These are phyloP conservation scores for Diversispora eburnea DNA, from an alignment of 192 early-diverging fungal species.

Conservation along the genomic window DNA sequence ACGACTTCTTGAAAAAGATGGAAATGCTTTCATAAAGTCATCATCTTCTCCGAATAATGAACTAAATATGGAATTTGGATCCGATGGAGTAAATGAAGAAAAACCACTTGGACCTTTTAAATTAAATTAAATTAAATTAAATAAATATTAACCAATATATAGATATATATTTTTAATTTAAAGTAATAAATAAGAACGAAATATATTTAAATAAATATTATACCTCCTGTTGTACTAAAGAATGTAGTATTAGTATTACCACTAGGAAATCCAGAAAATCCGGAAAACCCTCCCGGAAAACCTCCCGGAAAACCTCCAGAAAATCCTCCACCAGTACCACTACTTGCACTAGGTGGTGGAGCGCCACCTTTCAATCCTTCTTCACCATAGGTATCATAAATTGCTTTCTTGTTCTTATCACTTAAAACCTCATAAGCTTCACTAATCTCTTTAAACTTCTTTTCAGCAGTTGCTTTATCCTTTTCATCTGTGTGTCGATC, in stretches of 20 bases:
- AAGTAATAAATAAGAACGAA: too few species aligned
- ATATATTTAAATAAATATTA: too few species aligned
- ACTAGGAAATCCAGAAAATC: too few species aligned
- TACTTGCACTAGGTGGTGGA: constrained; percentile 34
- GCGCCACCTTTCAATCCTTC: constrained; percentile 84
- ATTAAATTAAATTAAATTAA: not conserved
- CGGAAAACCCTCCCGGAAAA: too few species aligned
- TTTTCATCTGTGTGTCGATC: constrained; percentile 56
- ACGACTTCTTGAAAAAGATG: constrained; percentile 23
- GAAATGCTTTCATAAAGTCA: constrained; percentile 32
- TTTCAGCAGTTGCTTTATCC: constrained; percentile 66
- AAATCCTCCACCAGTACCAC: constrained; percentile 53
- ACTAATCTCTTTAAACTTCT: constrained; percentile 95
- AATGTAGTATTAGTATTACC: too few species aligned
- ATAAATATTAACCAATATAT: too few species aligned
- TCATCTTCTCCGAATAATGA: constrained; percentile 75
- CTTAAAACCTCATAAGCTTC: constrained; percentile 96
- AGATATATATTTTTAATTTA: too few species aligned
- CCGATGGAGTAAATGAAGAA: constrained; percentile 60
- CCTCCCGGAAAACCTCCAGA: constrained; percentile 51
- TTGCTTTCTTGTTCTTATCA: constrained; percentile 87
- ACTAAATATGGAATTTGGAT: constrained; percentile 89
- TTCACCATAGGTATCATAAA: constrained; percentile 96
- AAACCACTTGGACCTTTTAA: constrained; percentile 49
- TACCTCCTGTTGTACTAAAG: too few species aligned